These are phyloP conservation scores for Rhynchospora breviuscula DNA, from an alignment of 176 grass and related monocot genomes.

Conservation along the genomic window DNA sequence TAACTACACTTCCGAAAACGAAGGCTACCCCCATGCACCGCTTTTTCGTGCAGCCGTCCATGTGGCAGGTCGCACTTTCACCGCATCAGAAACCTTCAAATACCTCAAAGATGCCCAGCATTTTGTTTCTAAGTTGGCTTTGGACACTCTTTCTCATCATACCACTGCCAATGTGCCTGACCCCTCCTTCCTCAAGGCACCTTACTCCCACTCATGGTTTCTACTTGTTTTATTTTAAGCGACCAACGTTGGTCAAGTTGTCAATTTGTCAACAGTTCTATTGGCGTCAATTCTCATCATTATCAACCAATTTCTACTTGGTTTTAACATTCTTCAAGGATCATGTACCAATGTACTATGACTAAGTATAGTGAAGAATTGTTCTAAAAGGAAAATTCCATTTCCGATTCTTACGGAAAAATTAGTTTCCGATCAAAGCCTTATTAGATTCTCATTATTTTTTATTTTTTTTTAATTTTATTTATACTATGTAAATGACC, in stretches of 20 bases:
- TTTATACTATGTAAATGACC: neutral
- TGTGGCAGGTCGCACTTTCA: constrained; percentile 35
- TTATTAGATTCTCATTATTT: neutral
- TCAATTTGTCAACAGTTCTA: too few relatives aligned
- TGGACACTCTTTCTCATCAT: neutral
- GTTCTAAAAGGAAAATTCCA: too few relatives aligned
- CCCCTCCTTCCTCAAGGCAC: too few relatives aligned
- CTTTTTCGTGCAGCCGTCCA: constrained; percentile 39
- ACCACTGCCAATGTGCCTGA: too few relatives aligned
- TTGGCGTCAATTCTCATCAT: too few relatives aligned
- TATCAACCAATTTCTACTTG: too few relatives aligned
- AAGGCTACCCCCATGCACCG: constrained; percentile 29
- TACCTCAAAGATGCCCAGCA: constrained; percentile 56
- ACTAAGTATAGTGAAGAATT: neutral
- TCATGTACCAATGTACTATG: neutral
- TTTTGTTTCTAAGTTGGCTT: constrained; percentile 41
- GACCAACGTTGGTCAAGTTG: too few relatives aligned
- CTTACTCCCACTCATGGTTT: too few relatives aligned
- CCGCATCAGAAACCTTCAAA: constrained; percentile 25
- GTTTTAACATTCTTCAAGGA: too few relatives aligned
- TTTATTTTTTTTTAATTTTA: neutral
- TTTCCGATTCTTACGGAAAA: too few relatives aligned
- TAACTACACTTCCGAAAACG: constrained; percentile 22
- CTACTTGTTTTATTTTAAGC: too few relatives aligned
- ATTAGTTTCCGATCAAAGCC: too few relatives aligned